Percentiles rank a stretch among this genome's conserved stretches.
Evolutionary conservation across 169 alveolate genomes (phyloP).

Genomic region (Eimeria maxima): DNA sequence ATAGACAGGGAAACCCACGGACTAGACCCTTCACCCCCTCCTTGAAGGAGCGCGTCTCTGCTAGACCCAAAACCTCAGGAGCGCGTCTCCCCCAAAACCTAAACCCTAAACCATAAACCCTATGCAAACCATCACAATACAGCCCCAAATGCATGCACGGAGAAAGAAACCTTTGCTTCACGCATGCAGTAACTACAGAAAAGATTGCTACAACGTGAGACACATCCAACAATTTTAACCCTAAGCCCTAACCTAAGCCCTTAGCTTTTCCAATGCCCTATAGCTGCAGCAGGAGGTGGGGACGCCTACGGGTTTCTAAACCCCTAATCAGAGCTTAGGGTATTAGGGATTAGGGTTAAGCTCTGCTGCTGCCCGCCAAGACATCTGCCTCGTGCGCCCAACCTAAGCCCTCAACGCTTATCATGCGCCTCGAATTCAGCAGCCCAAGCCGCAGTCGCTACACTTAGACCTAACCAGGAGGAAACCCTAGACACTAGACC

Average conservation of each 20-base stretch:
- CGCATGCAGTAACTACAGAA: no score
- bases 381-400: no score
- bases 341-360: no score
- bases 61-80: not conserved
- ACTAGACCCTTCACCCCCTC: conserved; percentile 10
- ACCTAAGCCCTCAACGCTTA: conserved; percentile 31
- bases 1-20: not conserved
- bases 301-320: no score
- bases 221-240: not conserved
- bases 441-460: not conserved
- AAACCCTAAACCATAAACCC: conserved; percentile 44
- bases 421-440: no score
- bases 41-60: not conserved
- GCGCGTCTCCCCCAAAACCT: conserved; percentile 37
- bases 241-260: not conserved
- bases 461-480: not conserved
- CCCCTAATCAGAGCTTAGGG: no score
- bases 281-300: no score
- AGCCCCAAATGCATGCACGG: no score
- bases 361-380: no score
- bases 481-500: not conserved
- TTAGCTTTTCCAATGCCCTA: no score
- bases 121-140: not conserved
- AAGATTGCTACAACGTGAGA: no score
- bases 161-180: no score